Evolutionary conservation across 257 asterid genomes (phyloP), one percentile per base, ranked within the genome.

Genomic region (Nicotiana noctiflora): DNA sequence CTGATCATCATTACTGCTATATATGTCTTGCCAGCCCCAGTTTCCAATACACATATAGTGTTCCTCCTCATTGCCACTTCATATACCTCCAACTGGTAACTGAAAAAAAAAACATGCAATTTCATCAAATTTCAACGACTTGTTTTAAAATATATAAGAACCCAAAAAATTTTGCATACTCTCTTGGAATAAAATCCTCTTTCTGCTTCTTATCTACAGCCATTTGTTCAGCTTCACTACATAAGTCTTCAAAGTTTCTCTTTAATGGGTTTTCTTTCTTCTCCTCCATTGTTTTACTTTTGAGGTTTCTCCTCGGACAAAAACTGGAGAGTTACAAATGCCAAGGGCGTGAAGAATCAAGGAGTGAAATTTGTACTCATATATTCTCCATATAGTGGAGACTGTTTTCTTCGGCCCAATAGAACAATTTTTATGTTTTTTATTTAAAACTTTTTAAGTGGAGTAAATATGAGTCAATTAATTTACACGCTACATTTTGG

Each of bases 61-160:
- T 95, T 95, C 82, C 91, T 90, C 84, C 82, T 88, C 94, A 90
- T 89, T 63, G 97, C 98, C 83, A 85, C 95, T 83, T 89, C 92
- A 85, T 80, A 88, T 80, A 90, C 97, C 89, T 90, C 82, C 90
- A 85, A 63, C 79, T 92, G 91, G 56, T 87, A 86, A 27, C 97
- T 93, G 70, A 2, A 80, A 70, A 51, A 56, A 19, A 8, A 40
- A n/a, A 21, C 46, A 60, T 21, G 7, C 77, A 75, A 67, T 40
- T 70, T 63, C 40, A 75, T 32, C 49, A 55, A 34, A 7, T n/a
- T 15, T 59, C 32, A 67, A 85, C 68, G 17, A 17, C 59, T 74
- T 59, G 61, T 27, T 63, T 37, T 37, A 81, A 72, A 29, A 70
- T 55, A 44, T 32, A 57, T 7, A 83, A 59, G 34, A 59, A 29